phyloP scores from a whole-genome alignment of 2,329 filamentous ascomycete species.

The Magnaporthiopsis rhizophila region DNA sequence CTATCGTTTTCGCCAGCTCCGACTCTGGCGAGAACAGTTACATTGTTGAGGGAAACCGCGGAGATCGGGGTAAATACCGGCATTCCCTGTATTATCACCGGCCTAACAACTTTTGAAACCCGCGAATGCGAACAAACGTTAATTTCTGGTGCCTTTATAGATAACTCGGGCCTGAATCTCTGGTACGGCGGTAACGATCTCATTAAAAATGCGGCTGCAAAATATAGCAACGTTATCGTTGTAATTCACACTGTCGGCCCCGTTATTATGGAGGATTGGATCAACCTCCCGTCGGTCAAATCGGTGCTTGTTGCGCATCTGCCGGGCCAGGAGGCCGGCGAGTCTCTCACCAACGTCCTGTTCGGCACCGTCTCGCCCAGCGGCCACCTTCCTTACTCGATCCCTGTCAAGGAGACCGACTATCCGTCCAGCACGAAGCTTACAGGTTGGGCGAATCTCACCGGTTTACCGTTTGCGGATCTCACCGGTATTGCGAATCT shows the following conservation, averaged over 20 bases:
- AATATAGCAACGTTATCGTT: conserved; percentile 56
- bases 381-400: conserved; percentile 62
- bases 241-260: conserved; percentile 65
- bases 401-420: conserved; percentile 47
- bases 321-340: conserved; percentile 64
- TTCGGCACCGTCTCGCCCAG: conserved; percentile 63
- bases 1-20: conserved; percentile 64
- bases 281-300: conserved; percentile 58
- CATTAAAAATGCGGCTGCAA: conserved; percentile 51
- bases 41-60: conserved; percentile 59
- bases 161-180: conserved; percentile 46
- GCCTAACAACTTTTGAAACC: no score
- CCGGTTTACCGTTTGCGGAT: no score
- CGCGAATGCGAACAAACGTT: no score
- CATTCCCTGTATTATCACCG: no score
- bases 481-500: no score
- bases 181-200: conserved; percentile 64
- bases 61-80: conserved; percentile 51
- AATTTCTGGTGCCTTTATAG: no score
- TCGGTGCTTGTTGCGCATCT: conserved; percentile 64
- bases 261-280: conserved; percentile 61
- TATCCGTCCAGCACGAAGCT: conserved; percentile 43
- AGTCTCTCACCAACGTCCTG: conserved; percentile 58
- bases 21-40: conserved; percentile 69
- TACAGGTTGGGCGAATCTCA: conserved; percentile 39